Evolutionary conservation across 805 yeast genomes (phyloP).

Genomic region (Hanseniaspora guilliermondii): DNA sequence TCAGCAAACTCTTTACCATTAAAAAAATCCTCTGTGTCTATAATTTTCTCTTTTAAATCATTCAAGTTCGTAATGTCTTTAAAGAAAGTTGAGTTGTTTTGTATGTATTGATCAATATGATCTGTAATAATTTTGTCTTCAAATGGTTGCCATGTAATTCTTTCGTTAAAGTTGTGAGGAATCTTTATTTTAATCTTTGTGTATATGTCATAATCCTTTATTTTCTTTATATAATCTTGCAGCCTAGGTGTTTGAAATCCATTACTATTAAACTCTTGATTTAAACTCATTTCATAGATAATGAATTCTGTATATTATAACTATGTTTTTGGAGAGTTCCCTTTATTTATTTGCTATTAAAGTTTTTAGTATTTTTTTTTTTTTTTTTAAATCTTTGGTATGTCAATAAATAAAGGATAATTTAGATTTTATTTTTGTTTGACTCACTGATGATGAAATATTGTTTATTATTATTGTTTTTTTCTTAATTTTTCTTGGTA

Average conservation of each 20-base stretch:
- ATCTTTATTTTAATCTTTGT: background rate
- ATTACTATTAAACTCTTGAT: background rate
- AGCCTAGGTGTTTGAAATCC: conserved; percentile 5
- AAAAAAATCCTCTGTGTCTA: conserved; percentile 3
- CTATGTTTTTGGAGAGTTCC: background rate
- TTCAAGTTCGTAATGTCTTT: background rate
- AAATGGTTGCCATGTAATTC: conserved; percentile 13
- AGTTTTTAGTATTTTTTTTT: no score
- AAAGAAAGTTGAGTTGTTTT: background rate
- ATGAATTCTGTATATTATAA: background rate
- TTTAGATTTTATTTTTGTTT: no score
- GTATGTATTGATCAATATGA: background rate
- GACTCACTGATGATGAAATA: no score
- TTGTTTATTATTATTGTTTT: no score
- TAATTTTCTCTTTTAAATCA: background rate
- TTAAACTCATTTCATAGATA: background rate
- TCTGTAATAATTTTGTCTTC: conserved; percentile 4
- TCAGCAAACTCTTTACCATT: background rate
- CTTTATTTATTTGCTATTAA: no score
- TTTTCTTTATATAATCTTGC: conserved; percentile 1
- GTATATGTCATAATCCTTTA: background rate
- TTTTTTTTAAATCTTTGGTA: no score
- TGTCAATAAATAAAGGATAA: no score
- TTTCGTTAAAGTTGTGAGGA: conserved; percentile 7
- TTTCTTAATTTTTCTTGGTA: no score